A percentile compares a stretch with the other conserved stretches of the same genome.
phyloP scores from a whole-genome alignment of 1,284 basidiomycete species.

The Melampsora americana region DNA sequence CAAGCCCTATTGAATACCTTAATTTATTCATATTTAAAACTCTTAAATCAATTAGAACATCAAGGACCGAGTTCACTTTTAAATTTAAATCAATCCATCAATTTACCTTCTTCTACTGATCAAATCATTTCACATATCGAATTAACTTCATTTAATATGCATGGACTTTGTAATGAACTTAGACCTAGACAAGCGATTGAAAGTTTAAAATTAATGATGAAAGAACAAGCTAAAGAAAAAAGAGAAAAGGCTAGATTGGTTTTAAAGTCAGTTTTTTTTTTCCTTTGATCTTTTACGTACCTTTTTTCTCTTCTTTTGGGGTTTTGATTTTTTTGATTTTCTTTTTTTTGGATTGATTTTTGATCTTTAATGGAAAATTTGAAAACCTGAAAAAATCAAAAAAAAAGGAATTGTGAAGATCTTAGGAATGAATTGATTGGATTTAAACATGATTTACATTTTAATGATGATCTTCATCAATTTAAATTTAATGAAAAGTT shows the following conservation, averaged over 20 bases:
- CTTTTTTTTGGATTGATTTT: too few species aligned
- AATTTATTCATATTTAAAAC: constrained; percentile 15
- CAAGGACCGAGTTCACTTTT: constrained; percentile 9
- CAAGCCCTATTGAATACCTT: constrained; percentile 17
- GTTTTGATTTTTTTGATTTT: neutral
- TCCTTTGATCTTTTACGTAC: neutral
- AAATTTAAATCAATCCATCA: neutral
- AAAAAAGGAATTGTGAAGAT: constrained; percentile 20
- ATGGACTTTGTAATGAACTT: constrained; percentile 38
- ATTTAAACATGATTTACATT: too few species aligned
- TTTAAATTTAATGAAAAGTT: too few species aligned
- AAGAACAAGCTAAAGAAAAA: constrained; percentile 19
- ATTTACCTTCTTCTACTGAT: neutral
- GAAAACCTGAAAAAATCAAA: too few species aligned
- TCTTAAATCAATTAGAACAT: neutral
- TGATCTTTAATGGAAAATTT: too few species aligned
- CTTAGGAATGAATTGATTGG: neutral
- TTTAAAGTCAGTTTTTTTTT: constrained; percentile 9
- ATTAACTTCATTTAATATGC: constrained; percentile 29
- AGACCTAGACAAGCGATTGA: constrained; percentile 15
- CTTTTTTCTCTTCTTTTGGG: neutral
- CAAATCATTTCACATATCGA: constrained; percentile 38
- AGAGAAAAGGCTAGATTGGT: constrained; percentile 11
- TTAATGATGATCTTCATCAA: too few species aligned
- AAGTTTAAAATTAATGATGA: constrained; percentile 22